phyloP scores from a whole-genome alignment of 2,329 filamentous ascomycete species.

The Ophiostoma montium region DNA sequence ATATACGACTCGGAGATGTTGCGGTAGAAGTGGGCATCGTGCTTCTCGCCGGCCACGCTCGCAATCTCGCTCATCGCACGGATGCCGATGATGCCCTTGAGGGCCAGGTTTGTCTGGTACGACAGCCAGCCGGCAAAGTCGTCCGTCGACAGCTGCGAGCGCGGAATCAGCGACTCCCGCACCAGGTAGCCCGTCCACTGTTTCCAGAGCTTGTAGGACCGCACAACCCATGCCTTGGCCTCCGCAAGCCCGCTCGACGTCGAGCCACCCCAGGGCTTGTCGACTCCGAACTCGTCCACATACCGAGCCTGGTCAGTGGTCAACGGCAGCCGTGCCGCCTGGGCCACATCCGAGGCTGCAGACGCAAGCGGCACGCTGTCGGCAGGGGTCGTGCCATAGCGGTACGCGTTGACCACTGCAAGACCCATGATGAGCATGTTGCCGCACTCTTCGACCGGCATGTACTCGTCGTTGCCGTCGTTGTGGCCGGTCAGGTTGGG shows the following conservation, averaged over 20 bases:
- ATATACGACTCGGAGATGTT: conserved; percentile 53
- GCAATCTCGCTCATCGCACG: conserved; percentile 62
- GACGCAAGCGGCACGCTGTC: conserved; percentile 21
- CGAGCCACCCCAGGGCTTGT: conserved; percentile 37
- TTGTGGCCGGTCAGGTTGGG: conserved; percentile 59
- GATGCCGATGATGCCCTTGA: conserved; percentile 68
- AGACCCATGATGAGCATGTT: conserved; percentile 57
- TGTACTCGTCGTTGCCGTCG: conserved; percentile 54
- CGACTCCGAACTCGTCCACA: conserved; percentile 15
- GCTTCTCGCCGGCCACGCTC: conserved; percentile 38
- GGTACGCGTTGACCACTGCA: conserved; percentile 56
- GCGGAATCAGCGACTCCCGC: conserved; percentile 53
- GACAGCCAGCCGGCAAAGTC: conserved; percentile 66
- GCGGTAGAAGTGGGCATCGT: conserved; percentile 46
- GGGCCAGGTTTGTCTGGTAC: conserved; percentile 59
- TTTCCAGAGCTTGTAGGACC: conserved; percentile 55
- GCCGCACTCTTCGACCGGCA: conserved; percentile 60
- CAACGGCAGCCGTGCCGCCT: conserved; percentile 5
- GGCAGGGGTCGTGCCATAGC: conserved; percentile 40
- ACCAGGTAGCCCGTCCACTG: conserved; percentile 65
- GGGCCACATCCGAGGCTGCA: conserved; percentile 12
- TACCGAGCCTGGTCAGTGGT: conserved; percentile 6
- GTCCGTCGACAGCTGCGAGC: conserved; percentile 62
- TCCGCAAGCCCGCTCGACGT: conserved; percentile 27
- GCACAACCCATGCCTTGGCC: conserved; percentile 26